A percentile compares a stretch with the other conserved stretches of the same genome.
phyloP scores from a whole-genome alignment of 164 flowering plant genomes.

The Magnolia kwangsiensis region DNA sequence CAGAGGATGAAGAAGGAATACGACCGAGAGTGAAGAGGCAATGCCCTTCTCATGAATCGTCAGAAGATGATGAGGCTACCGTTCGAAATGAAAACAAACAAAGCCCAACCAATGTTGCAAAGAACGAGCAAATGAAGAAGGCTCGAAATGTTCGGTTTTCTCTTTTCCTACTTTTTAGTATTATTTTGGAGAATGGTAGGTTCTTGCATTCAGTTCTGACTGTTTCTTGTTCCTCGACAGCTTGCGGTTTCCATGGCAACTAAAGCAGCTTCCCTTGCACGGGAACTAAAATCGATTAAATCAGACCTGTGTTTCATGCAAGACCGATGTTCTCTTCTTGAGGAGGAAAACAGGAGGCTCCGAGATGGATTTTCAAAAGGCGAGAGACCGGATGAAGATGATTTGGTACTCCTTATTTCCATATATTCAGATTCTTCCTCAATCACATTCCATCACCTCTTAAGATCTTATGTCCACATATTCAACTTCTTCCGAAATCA shows the following conservation, averaged over 20 bases:
- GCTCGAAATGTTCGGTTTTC: slow-evolving; percentile 60
- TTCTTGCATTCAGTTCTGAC: not conserved
- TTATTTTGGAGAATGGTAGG: not conserved
- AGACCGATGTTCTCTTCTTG: slow-evolving; percentile 67
- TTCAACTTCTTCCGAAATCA: not conserved
- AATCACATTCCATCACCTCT: not conserved
- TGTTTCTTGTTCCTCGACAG: slow-evolving; percentile 29
- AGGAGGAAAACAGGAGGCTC: slow-evolving; percentile 81
- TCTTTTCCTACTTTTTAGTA: not conserved
- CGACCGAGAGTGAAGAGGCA: slow-evolving; percentile 46
- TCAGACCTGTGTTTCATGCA: slow-evolving; percentile 67
- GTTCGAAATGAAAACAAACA: slow-evolving; percentile 25
- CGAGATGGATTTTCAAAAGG: slow-evolving; percentile 61
- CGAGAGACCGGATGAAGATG: slow-evolving; percentile 83
- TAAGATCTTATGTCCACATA: not conserved
- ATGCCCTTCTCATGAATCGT: slow-evolving; percentile 25
- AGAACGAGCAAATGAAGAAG: slow-evolving; percentile 52
- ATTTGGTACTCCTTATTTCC: slow-evolving; percentile 46
- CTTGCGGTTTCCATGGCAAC: slow-evolving; percentile 86
- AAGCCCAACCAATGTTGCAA: slow-evolving; percentile 10
- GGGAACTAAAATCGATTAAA: slow-evolving; percentile 68
- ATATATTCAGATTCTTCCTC: not conserved
- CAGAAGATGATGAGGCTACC: slow-evolving; percentile 28
- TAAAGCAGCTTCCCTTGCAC: slow-evolving; percentile 69
- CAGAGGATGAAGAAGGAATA: slow-evolving; percentile 17